phyloP scores from a whole-genome alignment of 768 basidiomycete genomes.

The Roridomyces roridus region DNA sequence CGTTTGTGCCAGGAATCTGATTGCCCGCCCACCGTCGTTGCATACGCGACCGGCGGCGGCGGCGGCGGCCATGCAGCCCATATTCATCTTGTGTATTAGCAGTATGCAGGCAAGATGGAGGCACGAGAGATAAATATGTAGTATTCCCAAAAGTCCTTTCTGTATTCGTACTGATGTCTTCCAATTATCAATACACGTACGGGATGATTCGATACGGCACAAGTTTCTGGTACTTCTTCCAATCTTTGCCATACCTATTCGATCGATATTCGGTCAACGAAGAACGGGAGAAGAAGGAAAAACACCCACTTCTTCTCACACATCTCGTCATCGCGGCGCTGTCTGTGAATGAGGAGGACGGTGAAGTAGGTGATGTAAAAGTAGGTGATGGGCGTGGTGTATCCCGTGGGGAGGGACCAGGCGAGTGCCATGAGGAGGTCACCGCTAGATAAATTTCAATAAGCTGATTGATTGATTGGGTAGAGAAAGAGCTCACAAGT shows the following conservation, averaged over 20 bases:
- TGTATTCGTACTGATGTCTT: no score
- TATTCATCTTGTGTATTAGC: no score
- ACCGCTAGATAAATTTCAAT: constrained; percentile 50
- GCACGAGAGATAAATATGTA: no score
- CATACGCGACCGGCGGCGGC: no score
- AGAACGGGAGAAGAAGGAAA: neutral
- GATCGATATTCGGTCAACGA: constrained; percentile 11
- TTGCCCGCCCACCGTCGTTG: no score
- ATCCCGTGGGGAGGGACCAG: constrained; percentile 94
- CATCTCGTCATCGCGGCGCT: constrained; percentile 88
- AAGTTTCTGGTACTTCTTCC: constrained; percentile 76
- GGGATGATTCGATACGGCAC: constrained; percentile 80
- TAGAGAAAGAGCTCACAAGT: constrained; percentile 57
- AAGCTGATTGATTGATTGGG: neutral
- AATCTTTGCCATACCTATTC: constrained; percentile 87
- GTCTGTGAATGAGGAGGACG: constrained; percentile 89
- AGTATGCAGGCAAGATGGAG: no score
- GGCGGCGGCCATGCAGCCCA: no score
- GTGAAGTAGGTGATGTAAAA: constrained; percentile 93
- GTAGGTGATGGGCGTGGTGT: constrained; percentile 92
- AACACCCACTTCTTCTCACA: constrained; percentile 82
- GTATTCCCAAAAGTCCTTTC: no score
- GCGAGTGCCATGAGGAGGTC: constrained; percentile 90
- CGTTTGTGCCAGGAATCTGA: no score
- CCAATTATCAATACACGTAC: constrained; percentile 69